These are phyloP conservation scores for Hygrophila difformis DNA, from an alignment of 257 asterid species.

Conservation along the genomic window DNA sequence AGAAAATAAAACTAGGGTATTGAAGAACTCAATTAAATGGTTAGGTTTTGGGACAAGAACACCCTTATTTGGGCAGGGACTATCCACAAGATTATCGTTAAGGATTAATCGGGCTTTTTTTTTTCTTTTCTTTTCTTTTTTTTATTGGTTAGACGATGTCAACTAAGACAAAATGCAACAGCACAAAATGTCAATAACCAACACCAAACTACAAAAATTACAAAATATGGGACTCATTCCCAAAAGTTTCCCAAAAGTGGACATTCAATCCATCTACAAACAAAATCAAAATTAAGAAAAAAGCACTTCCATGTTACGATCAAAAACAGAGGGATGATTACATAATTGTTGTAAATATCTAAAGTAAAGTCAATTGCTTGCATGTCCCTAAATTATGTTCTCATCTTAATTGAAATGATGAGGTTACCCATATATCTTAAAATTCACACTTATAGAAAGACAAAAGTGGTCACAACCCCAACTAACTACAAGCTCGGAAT, in stretches of 20 bases:
- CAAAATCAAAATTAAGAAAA: neutral
- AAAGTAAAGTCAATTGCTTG: neutral
- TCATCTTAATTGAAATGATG: no score
- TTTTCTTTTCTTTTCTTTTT: no score
- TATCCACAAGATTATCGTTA: no score
- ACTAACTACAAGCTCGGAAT: constrained; percentile 11
- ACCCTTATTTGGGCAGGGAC: no score
- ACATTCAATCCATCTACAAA: neutral
- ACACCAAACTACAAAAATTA: neutral
- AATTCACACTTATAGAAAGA: no score
- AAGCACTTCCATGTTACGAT: neutral
- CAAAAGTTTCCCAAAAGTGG: neutral
- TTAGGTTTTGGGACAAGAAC: no score
- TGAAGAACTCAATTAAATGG: no score
- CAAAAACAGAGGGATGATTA: neutral
- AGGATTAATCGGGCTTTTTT: no score
- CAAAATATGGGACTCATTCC: neutral
- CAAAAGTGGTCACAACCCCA: neutral
- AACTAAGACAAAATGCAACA: no score
- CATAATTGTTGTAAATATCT: neutral
- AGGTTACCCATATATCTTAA: no score
- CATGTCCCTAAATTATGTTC: neutral
- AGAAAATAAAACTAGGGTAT: no score
- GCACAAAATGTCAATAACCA: neutral
- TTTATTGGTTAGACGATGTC: no score